Evolutionary conservation across 768 basidiomycete species (phyloP).

Genomic region (Boletales sp.): DNA sequence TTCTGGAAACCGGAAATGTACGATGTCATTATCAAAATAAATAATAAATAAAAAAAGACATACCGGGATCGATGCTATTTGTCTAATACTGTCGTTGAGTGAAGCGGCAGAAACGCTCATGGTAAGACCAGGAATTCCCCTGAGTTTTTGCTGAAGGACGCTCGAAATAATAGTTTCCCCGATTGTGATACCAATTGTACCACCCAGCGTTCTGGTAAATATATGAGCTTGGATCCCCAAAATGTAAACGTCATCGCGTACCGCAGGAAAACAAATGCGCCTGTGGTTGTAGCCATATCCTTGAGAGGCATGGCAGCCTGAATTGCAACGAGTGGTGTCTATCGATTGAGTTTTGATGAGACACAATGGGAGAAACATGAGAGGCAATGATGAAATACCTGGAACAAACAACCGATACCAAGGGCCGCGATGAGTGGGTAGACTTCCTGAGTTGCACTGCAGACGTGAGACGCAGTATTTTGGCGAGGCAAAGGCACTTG

Average conservation of each 20-base stretch:
- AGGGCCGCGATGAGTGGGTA: slow-evolving; percentile 31
- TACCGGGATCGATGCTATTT: slow-evolving; percentile 35
- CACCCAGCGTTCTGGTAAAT: slow-evolving; percentile 56
- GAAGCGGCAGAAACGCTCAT: slow-evolving; percentile 42
- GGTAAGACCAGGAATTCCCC: slow-evolving; percentile 14
- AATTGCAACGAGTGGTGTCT: slow-evolving; percentile 33
- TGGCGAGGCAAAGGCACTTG: background rate
- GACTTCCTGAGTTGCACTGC: slow-evolving; percentile 30
- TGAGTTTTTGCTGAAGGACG: slow-evolving; percentile 30
- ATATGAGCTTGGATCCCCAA: background rate
- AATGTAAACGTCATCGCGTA: slow-evolving; percentile 4
- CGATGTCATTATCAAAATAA: background rate
- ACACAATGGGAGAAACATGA: background rate
- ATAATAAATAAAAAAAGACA: background rate
- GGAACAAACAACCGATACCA: slow-evolving; percentile 35
- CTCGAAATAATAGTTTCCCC: slow-evolving; percentile 70
- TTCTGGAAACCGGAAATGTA: slow-evolving; percentile 21
- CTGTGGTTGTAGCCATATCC: slow-evolving; percentile 43
- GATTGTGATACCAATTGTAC: slow-evolving; percentile 69
- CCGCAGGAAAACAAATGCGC: slow-evolving; percentile 33
- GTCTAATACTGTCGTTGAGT: slow-evolving; percentile 46
- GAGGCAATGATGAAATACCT: slow-evolving; percentile 9
- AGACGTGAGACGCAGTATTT: background rate
- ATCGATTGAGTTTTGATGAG: background rate
- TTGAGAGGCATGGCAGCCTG: slow-evolving; percentile 46